phyloP scores from a whole-genome alignment of 371 early-diverging fungal genomes.

The Mucor irregularis region DNA sequence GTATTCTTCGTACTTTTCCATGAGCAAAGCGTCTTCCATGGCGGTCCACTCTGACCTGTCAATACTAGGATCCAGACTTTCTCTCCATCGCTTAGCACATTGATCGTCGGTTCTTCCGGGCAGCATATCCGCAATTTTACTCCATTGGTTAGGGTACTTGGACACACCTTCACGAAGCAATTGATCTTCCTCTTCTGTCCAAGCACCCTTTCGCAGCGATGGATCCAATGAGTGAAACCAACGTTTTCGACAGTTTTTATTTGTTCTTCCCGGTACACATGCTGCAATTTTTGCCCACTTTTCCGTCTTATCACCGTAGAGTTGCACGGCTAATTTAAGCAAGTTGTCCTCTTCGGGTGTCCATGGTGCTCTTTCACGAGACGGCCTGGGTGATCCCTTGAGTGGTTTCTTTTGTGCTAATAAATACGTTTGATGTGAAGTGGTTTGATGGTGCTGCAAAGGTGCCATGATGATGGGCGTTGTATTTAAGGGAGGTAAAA shows the following conservation, averaged over 20 bases:
- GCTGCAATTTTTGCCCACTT: constrained; percentile 83
- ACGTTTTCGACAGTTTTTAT: constrained; percentile 79
- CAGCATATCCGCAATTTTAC: constrained; percentile 76
- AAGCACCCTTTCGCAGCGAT: constrained; percentile 72
- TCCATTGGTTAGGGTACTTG: constrained; percentile 74
- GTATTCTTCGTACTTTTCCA: constrained; percentile 64
- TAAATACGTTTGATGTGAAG: constrained; percentile 22
- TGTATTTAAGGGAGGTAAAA: constrained; percentile 20
- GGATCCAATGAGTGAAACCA: constrained; percentile 87
- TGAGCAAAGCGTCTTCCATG: constrained; percentile 70
- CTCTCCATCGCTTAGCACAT: constrained; percentile 82
- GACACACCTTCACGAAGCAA: constrained; percentile 68
- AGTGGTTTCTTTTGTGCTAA: constrained; percentile 19
- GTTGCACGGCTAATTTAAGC: constrained; percentile 67
- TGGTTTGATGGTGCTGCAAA: constrained; percentile 14
- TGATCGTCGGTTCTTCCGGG: constrained; percentile 84
- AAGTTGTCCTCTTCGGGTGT: constrained; percentile 75
- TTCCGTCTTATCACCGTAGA: constrained; percentile 79
- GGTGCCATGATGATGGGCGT: constrained; percentile 24
- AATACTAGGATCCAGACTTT: constrained; percentile 77
- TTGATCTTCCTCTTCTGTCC: constrained; percentile 80
- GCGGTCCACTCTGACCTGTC: constrained; percentile 77
- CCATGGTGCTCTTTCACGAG: constrained; percentile 59
- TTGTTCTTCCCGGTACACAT: constrained; percentile 79
- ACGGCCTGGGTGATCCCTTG: constrained; percentile 10